Evolutionary conservation across 208 protist genomes (phyloP).

Genomic region (Paratrypanosoma confusum): DNA sequence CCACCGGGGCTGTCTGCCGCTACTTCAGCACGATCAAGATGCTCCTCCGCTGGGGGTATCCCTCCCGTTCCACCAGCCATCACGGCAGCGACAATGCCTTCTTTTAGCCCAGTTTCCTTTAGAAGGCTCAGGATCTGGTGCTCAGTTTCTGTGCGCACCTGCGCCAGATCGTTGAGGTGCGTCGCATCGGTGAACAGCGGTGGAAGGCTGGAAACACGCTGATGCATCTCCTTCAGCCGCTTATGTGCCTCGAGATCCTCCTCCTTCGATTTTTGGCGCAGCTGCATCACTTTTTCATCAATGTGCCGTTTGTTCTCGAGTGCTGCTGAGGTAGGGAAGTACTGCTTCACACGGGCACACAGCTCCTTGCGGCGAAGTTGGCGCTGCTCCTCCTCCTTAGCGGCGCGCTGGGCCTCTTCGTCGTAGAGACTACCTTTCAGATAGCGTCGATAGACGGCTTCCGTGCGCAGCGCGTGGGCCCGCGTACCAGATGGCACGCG

Average conservation of each 20-base stretch:
- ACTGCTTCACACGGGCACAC: constrained; percentile 42
- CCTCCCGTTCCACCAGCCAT: constrained; percentile 3
- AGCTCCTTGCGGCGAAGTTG: constrained; percentile 36
- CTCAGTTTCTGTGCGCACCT: constrained; percentile 50
- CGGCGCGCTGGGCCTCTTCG: constrained; percentile 7
- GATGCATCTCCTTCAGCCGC: constrained; percentile 53
- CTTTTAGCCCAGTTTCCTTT: constrained; percentile 47
- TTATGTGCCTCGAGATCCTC: constrained; percentile 29
- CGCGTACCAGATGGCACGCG: constrained; percentile 47
- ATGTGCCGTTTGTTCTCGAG: constrained; percentile 43
- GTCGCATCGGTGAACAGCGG: constrained; percentile 72
- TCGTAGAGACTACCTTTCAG: constrained; percentile 17
- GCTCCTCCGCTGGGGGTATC: not conserved
- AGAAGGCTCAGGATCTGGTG: constrained; percentile 54
- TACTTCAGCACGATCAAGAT: no score
- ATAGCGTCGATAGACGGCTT: constrained; percentile 56
- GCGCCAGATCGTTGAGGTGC: constrained; percentile 49
- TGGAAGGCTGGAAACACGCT: constrained; percentile 60
- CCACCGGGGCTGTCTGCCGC: no score
- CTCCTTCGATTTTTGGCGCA: constrained; percentile 38
- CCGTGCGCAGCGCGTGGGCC: constrained; percentile 62
- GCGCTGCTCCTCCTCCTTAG: constrained; percentile 1
- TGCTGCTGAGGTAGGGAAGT: constrained; percentile 23
- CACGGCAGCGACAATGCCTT: constrained; percentile 39
- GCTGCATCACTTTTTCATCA: constrained; percentile 33